Conservation (phyloP, 2,329 filamentous ascomycete genomes). For the Fusarium sp. region DNA sequence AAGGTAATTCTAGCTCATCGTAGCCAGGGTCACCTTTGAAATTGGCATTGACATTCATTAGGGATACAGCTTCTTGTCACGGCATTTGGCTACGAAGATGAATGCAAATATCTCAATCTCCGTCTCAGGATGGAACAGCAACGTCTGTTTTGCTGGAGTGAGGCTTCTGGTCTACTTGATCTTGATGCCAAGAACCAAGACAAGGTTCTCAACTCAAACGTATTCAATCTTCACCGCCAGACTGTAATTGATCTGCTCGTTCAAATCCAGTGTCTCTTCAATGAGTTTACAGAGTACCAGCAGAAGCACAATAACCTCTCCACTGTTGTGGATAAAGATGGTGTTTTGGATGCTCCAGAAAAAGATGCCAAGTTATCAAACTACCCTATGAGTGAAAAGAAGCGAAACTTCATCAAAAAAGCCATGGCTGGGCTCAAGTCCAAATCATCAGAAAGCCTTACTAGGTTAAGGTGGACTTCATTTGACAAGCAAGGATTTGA, state of each 20-base stretch:
- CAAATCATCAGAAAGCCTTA: conserved; percentile 51
- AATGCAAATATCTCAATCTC: conserved; percentile 61
- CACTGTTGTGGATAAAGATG: conserved; percentile 50
- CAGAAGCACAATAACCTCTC: conserved; percentile 53
- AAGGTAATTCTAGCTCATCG: conserved; percentile 48
- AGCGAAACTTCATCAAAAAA: conserved; percentile 58
- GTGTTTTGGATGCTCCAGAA: conserved; percentile 53
- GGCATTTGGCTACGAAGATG: conserved; percentile 60
- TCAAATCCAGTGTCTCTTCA: conserved; percentile 60
- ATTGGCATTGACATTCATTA: neutral
- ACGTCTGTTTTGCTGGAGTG: conserved; percentile 62
- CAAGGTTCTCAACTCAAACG: conserved; percentile 59
- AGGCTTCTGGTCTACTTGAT: conserved; percentile 61
- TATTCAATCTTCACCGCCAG: conserved; percentile 61
- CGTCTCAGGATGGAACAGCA: conserved; percentile 63
- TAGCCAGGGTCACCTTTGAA: neutral
- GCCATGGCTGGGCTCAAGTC: conserved; percentile 55
- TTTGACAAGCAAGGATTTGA: conserved; percentile 62
- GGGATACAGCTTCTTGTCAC: conserved; percentile 63
- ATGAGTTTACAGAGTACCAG: conserved; percentile 59
- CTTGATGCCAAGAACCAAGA: conserved; percentile 55
- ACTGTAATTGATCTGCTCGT: conserved; percentile 62
- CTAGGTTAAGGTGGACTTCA: conserved; percentile 58
- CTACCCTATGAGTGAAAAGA: conserved; percentile 57
- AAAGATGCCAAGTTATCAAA: conserved; percentile 58